Base-by-base conservation (phyloP, 306 rosid genomes). In the Rosa persica region DNA sequence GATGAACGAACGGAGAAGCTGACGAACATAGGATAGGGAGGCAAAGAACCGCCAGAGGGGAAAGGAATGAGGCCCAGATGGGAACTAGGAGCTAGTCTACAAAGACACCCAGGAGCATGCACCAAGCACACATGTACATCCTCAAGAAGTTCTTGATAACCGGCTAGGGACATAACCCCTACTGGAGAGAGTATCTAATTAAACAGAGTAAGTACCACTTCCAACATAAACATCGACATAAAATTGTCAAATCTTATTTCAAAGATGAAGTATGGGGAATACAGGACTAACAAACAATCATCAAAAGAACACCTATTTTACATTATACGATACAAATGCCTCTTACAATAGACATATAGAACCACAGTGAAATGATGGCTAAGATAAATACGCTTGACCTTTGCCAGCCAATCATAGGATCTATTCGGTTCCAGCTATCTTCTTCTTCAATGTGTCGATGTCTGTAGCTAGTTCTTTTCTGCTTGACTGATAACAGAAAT, bases 391-490 rank as follows among this genome's bases (percentile, higher is more conserved):
- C 51, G 73, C 87, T 79, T 61, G 55, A 85, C 55, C 42, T 58
- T 51, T 43, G 80, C 54, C 69, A 75, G 67, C 76, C 43, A 22
- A 61, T 39, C 49, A 70, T 49, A 54, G 42, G 68, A 73, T 80
- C 83, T 88, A 96, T 79, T 93, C 99, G 6, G 96, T 82, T 82
- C 99, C 99, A 6, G 98, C 81, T 71, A 96, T 91, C 89, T 93
- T 96, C 93, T 96, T 96, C 93, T 96, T 96, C 87, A 96, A 78
- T 44, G 78, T 34, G 5, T 93, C 98, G 67, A 93, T 93, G 73
- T 93, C 98, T 12, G 92, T 85, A 60, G 92, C 93, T 72, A 93
- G 88, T 86, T 93, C 98, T 86, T 93, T 93, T 88, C 98, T 88
- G 90, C 93, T 93, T 60, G 98, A 91, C 98, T 93, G 97, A 49